A percentile compares a stretch with the other conserved stretches of the same genome.
Conservation (phyloP, 2,329 filamentous ascomycete genomes). For the Fonsecaea monophora region DNA sequence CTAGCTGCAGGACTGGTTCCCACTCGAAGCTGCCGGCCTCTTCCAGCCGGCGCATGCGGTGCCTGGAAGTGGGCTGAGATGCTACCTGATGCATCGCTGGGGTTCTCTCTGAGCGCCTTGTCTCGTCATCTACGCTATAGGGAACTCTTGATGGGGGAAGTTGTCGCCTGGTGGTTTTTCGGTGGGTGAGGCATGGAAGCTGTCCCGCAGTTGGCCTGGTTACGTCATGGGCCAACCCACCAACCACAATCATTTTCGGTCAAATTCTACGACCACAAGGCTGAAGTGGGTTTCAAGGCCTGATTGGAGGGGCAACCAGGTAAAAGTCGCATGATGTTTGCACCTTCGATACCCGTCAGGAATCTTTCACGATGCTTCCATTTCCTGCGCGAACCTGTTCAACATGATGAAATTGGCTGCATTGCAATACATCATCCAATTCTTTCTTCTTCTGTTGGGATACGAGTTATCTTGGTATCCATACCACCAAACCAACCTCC, state of each 20-base stretch:
- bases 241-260: background rate
- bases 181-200: conserved; percentile 9
- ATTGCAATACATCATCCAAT: background rate
- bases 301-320: conserved; percentile 5
- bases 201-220: conserved; percentile 7
- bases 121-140: background rate
- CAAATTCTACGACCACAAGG: conserved; percentile 2
- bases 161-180: background rate
- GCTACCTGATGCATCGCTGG: conserved; percentile 4
- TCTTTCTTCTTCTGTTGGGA: background rate
- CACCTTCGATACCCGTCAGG: background rate
- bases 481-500: background rate
- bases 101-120: background rate
- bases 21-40: conserved; percentile 19
- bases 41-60: conserved; percentile 2
- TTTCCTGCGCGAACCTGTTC: background rate
- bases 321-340: background rate
- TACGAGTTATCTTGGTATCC: conserved; percentile 12
- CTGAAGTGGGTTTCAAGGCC: conserved; percentile 4
- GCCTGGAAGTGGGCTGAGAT: conserved; percentile 10
- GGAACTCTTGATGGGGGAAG: background rate
- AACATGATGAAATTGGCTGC: conserved; percentile 4
- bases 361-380: conserved; percentile 6
- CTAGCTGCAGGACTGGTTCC: conserved; percentile 16
- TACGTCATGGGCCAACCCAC: background rate